Conservation (phyloP, 148 eudicot genomes). For the Linanthus parryae region DNA sequence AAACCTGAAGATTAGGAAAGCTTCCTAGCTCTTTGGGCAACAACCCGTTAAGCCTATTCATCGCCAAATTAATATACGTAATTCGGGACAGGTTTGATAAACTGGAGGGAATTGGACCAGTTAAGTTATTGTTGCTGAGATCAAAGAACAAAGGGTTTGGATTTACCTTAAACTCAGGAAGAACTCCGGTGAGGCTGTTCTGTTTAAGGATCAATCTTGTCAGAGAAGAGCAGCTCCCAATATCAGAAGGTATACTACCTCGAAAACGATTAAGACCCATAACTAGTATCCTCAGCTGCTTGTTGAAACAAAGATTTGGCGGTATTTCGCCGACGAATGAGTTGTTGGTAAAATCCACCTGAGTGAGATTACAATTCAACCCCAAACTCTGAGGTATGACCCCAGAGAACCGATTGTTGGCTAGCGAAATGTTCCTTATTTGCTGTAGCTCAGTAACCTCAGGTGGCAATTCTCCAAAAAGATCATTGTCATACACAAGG, state of each 20-base stretch:
- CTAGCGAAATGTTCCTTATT: slow-evolving; percentile 43
- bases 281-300: slow-evolving; percentile 30
- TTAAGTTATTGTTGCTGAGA: slow-evolving; percentile 46
- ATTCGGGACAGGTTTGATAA: slow-evolving; percentile 36
- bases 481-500: slow-evolving; percentile 38
- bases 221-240: slow-evolving; percentile 58
- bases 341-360: slow-evolving; percentile 58
- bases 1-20: slow-evolving; percentile 34
- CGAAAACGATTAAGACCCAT: slow-evolving; percentile 49
- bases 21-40: slow-evolving; percentile 54
- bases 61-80: slow-evolving; percentile 40
- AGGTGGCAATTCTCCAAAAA: slow-evolving; percentile 57
- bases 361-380: slow-evolving; percentile 40
- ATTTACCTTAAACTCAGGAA: slow-evolving; percentile 54
- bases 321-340: slow-evolving; percentile 63
- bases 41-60: slow-evolving; percentile 49
- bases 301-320: slow-evolving; percentile 50
- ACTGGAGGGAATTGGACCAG: slow-evolving; percentile 50
- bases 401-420: slow-evolving; percentile 57
- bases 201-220: slow-evolving; percentile 47
- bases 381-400: slow-evolving; percentile 61
- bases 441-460: slow-evolving; percentile 45
- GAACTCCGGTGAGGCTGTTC: slow-evolving; percentile 52
- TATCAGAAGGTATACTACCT: slow-evolving; percentile 55
- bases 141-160: slow-evolving; percentile 33